Evolutionary conservation across 1,284 basidiomycete species (phyloP).

Genomic region (Ustilago loliicola): DNA sequence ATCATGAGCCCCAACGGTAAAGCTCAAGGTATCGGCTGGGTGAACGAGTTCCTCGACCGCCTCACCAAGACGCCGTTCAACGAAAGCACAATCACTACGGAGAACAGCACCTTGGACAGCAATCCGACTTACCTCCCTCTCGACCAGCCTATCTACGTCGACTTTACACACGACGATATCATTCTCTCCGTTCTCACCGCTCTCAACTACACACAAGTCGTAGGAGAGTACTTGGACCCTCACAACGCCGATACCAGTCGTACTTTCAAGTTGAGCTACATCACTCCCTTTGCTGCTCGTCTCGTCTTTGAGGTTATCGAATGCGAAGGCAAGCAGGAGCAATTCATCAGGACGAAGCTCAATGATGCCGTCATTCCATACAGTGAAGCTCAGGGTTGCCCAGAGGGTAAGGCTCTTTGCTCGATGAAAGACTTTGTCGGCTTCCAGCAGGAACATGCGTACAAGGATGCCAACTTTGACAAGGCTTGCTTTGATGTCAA

Average conservation of each 20-base stretch:
- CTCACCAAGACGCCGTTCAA: conserved; percentile 51
- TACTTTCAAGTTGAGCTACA: conserved; percentile 54
- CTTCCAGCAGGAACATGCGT: conserved; percentile 50
- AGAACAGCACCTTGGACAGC: conserved; percentile 62
- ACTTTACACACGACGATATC: conserved; percentile 66
- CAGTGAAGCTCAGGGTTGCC: conserved; percentile 79
- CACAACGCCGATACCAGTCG: conserved; percentile 41
- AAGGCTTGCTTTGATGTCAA: conserved; percentile 61
- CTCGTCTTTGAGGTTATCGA: conserved; percentile 59
- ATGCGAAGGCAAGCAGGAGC: conserved; percentile 66
- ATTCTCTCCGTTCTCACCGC: conserved; percentile 63
- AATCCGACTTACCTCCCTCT: conserved; percentile 61
- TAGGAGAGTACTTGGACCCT: conserved; percentile 53
- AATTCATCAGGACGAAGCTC: conserved; percentile 82
- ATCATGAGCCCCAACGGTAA: conserved; percentile 83
- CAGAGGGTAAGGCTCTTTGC: conserved; percentile 82
- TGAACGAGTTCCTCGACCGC: conserved; percentile 71
- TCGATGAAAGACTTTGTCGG: conserved; percentile 80
- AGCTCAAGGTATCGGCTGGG: conserved; percentile 85
- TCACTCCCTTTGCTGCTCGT: conserved; percentile 58
- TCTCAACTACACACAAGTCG: conserved; percentile 63
- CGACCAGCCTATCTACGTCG: conserved; percentile 63
- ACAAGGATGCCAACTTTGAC: conserved; percentile 61
- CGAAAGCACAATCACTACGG: conserved; percentile 46
- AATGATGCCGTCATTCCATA: conserved; percentile 91